A percentile compares a stretch with the other conserved stretches of the same genome.
Evolutionary conservation across 1,284 basidiomycete species (phyloP).

Genomic region (Erythrobasidium hasegawianum): DNA sequence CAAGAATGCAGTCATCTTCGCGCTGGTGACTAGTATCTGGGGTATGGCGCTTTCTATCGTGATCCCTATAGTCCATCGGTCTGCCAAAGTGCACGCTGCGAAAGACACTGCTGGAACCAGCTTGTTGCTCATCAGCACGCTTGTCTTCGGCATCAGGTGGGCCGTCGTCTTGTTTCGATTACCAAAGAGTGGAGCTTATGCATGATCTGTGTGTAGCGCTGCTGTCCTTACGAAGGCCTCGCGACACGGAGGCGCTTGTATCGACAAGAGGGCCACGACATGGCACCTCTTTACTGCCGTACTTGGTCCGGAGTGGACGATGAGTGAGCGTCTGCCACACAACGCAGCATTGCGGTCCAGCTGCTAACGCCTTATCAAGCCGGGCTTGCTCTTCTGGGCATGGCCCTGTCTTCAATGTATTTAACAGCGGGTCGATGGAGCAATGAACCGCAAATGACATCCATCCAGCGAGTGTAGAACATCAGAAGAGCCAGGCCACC

Average conservation of each 20-base stretch:
- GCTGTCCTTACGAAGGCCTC: constrained; percentile 11
- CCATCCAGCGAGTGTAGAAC: neutral
- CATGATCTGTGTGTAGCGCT: neutral
- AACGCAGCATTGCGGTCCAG: neutral
- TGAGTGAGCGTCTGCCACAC: constrained; percentile 1
- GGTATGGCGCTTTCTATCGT: constrained; percentile 2
- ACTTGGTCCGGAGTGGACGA: constrained; percentile 13
- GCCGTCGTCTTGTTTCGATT: neutral
- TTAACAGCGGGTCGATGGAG: neutral
- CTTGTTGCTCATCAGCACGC: constrained; percentile 2
- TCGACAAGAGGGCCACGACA: neutral
- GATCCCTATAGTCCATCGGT: neutral
- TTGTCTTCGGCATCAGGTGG: constrained; percentile 3
- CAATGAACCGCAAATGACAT: neutral
- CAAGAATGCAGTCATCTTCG: constrained; percentile 5
- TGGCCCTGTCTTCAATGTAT: neutral
- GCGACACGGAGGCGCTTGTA: constrained; percentile 8
- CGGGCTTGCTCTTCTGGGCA: neutral
- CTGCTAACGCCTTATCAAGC: neutral
- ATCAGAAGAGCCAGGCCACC: neutral
- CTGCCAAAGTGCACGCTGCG: neutral
- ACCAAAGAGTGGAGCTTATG: neutral
- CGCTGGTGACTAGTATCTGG: constrained; percentile 5
- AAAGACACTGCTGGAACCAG: neutral
- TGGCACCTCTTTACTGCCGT: constrained; percentile 9